Evolutionary conservation across 2,329 filamentous ascomycete genomes (phyloP).

Genomic region (Trichoderma sp.): DNA sequence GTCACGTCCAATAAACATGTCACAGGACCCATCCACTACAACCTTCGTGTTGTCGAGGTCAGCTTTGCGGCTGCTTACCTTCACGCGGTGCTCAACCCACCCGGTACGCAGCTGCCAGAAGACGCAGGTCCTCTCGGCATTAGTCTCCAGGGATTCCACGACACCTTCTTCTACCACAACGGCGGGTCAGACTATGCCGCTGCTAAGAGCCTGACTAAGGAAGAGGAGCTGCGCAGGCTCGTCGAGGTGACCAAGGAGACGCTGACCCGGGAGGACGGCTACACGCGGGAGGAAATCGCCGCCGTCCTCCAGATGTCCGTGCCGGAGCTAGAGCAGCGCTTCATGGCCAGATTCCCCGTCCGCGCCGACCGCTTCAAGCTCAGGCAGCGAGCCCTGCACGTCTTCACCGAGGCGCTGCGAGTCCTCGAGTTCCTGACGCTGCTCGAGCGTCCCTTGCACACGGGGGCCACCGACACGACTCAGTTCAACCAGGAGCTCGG

Average conservation of each 20-base stretch:
- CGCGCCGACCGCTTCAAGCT: conserved; percentile 85
- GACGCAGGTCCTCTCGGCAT: conserved; percentile 82
- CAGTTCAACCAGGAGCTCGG: conserved; percentile 69
- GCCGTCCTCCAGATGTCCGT: conserved; percentile 66
- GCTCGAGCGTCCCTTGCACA: conserved; percentile 54
- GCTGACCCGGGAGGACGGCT: conserved; percentile 77
- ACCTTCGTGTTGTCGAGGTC: conserved; percentile 93
- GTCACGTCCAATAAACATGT: conserved; percentile 93
- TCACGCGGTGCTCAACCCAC: conserved; percentile 55
- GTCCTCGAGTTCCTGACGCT: conserved; percentile 80
- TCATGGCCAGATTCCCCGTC: conserved; percentile 85
- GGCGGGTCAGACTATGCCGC: conserved; percentile 38
- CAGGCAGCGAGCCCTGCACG: conserved; percentile 82
- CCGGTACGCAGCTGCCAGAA: conserved; percentile 60
- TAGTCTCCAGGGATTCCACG: conserved; percentile 82
- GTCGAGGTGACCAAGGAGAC: conserved; percentile 66
- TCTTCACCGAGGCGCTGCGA: conserved; percentile 83
- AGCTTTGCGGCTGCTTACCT: conserved; percentile 76
- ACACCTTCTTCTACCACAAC: conserved; percentile 66
- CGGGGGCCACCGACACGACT: conserved; percentile 49
- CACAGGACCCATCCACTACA: conserved; percentile 92
- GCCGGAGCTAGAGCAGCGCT: conserved; percentile 69
- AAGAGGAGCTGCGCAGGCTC: conserved; percentile 70
- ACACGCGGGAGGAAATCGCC: conserved; percentile 83
- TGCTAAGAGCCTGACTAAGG: conserved; percentile 44